These are phyloP conservation scores for Alternaria tenuissima DNA, from an alignment of 2,329 filamentous ascomycete genomes.

Conservation along the genomic window DNA sequence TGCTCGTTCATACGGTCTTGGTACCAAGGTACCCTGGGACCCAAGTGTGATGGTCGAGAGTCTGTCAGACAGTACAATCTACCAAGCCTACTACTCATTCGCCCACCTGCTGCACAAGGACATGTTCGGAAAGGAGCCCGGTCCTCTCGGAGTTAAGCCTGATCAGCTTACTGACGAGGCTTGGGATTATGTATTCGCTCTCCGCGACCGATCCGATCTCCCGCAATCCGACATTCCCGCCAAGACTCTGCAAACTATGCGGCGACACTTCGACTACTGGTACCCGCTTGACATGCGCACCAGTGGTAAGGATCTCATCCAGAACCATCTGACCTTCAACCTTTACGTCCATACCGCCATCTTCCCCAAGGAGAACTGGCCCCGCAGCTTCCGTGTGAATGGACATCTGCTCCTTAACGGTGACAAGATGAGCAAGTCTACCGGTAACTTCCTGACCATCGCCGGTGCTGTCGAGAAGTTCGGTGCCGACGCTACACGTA, in stretches of 20 bases:
- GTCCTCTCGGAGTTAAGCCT: constrained; percentile 64
- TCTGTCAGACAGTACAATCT: constrained; percentile 90
- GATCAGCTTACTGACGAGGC: constrained; percentile 95
- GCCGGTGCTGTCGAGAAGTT: constrained; percentile 88
- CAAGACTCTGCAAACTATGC: constrained; percentile 78
- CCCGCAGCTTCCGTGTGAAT: constrained; percentile 83
- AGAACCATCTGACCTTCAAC: constrained; percentile 95
- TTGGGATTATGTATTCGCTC: constrained; percentile 94
- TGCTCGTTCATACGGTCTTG: constrained; percentile 87
- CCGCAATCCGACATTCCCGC: constrained; percentile 76
- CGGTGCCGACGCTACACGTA: constrained; percentile 88
- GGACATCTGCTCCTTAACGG: constrained; percentile 94
- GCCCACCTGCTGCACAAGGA: constrained; percentile 77
- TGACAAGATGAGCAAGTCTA: constrained; percentile 98
- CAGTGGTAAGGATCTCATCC: constrained; percentile 76
- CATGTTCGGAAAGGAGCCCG: constrained; percentile 73
- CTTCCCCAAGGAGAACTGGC: constrained; percentile 90
- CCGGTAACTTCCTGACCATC: constrained; percentile 95
- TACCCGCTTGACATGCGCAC: constrained; percentile 90
- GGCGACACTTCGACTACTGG: constrained; percentile 94
- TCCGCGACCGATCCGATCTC: constrained; percentile 74
- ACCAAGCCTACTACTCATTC: constrained; percentile 76
- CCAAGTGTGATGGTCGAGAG: constrained; percentile 88
- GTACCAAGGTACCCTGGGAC: constrained; percentile 95
- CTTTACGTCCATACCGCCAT: constrained; percentile 92